These are phyloP conservation scores for Phialophora macrospora DNA, from an alignment of 2,329 filamentous ascomycete species.

Conservation along the genomic window DNA sequence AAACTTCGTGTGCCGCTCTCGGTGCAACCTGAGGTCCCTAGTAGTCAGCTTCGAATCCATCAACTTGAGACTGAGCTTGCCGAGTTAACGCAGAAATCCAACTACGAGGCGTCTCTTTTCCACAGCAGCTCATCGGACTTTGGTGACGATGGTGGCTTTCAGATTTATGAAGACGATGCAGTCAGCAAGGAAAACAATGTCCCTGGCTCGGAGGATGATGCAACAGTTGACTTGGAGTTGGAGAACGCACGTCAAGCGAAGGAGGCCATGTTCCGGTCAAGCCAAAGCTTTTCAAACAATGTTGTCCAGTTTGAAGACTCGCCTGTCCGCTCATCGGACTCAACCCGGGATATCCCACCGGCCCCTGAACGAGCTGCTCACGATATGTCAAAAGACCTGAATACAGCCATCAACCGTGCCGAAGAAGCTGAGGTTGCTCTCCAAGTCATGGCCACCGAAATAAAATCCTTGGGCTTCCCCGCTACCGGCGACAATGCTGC, in stretches of 20 bases:
- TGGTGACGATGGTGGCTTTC: constrained; percentile 32
- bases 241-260: constrained; percentile 49
- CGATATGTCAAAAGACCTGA: constrained; percentile 46
- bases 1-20: constrained; percentile 22
- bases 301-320: constrained; percentile 39
- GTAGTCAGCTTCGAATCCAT: constrained; percentile 33
- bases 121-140: constrained; percentile 9
- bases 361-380: constrained; percentile 49
- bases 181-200: constrained; percentile 35
- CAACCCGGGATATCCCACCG: constrained; percentile 41
- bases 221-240: constrained; percentile 46
- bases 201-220: constrained; percentile 40
- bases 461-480: constrained; percentile 49
- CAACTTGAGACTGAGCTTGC: constrained; percentile 41
- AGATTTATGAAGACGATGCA: constrained; percentile 39
- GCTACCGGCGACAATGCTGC: constrained; percentile 39
- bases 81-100: constrained; percentile 38
- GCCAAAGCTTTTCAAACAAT: constrained; percentile 33
- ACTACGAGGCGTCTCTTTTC: constrained; percentile 16
- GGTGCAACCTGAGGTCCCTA: constrained; percentile 16
- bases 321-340: constrained; percentile 29
- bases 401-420: constrained; percentile 45
- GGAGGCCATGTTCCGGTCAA: constrained; percentile 46
- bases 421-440: constrained; percentile 48
- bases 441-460: constrained; percentile 45